Evolutionary conservation across 495 filamentous ascomycete species (phyloP).

Genomic region (Neurospora cerealis): DNA sequence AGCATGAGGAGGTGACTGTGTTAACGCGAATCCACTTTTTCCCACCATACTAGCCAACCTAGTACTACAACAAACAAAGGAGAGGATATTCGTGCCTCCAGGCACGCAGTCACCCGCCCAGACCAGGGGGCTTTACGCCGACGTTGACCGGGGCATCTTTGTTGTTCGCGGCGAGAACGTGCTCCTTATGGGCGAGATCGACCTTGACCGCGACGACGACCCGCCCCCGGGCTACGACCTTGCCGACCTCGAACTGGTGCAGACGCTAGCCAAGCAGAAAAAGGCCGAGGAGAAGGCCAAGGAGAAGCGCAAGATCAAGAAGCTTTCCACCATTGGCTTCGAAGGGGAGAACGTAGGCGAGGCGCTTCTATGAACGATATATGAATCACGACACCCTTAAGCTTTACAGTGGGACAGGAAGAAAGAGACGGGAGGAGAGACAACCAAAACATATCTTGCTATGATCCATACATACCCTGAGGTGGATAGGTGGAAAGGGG

Average conservation of each 20-base stretch:
- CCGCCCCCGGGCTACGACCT: conserved; percentile 58
- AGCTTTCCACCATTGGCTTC: conserved; percentile 68
- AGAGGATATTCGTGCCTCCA: conserved; percentile 63
- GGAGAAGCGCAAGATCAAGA: conserved; percentile 60
- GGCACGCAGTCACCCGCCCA: conserved; percentile 12
- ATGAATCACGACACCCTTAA: not conserved
- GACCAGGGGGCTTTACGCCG: conserved; percentile 53
- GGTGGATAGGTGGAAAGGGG: too few relatives aligned
- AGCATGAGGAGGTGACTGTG: not conserved
- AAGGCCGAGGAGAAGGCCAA: conserved; percentile 54
- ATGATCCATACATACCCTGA: not conserved
- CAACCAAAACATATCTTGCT: not conserved
- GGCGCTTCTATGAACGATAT: conserved; percentile 48
- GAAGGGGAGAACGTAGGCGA: conserved; percentile 79
- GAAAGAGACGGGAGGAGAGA: not conserved
- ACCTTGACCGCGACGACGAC: conserved; percentile 90
- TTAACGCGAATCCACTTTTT: conserved; percentile 4
- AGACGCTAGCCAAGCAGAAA: conserved; percentile 60
- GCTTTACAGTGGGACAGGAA: not conserved
- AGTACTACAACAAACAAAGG: conserved; percentile 82
- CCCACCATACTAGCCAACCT: conserved; percentile 60
- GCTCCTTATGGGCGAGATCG: conserved; percentile 83
- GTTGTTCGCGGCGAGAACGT: conserved; percentile 93
- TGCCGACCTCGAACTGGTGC: conserved; percentile 59
- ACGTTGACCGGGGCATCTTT: conserved; percentile 72